These are phyloP conservation scores for Discostella stelligera DNA, from an alignment of 352 stramenopile species.

Conservation along the genomic window DNA sequence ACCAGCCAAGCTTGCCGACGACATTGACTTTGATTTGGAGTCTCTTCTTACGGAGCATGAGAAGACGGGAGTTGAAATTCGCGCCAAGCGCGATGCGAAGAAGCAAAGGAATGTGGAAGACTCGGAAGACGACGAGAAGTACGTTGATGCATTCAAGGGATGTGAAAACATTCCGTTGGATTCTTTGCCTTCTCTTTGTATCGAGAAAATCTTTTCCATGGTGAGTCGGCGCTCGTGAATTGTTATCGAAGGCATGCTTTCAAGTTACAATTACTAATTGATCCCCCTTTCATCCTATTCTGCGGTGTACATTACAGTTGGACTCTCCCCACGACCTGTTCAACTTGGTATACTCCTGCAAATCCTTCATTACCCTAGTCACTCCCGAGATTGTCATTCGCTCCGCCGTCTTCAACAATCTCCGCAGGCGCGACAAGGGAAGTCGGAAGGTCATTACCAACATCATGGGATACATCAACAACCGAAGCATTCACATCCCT, in stretches of 20 bases:
- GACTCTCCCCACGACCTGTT: conserved; percentile 32
- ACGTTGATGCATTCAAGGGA: conserved; percentile 18
- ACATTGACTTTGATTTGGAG: conserved; percentile 33
- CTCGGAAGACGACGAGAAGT: conserved; percentile 24
- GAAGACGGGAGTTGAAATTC: conserved; percentile 19
- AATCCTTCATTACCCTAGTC: conserved; percentile 31
- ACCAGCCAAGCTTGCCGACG: conserved; percentile 17
- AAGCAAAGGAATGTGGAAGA: conserved; percentile 8
- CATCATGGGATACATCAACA: conserved; percentile 42
- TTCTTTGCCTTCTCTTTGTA: conserved; percentile 33
- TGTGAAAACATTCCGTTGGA: conserved; percentile 34
- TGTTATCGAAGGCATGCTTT: background rate
- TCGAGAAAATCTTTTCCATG: conserved; percentile 32
- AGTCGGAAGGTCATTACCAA: conserved; percentile 28
- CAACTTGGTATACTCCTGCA: conserved; percentile 30
- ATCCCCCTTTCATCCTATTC: background rate
- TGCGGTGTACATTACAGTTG: conserved; percentile 3
- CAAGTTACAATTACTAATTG: conserved; percentile 1
- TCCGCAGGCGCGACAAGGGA: conserved; percentile 28
- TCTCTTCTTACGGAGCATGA: conserved; percentile 42
- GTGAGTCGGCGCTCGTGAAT: conserved; percentile 2
- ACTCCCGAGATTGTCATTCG: conserved; percentile 41
- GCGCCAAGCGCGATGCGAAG: conserved; percentile 36
- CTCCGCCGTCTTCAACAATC: conserved; percentile 43
- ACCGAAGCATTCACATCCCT: conserved; percentile 45